Evolutionary conservation across 2,329 filamentous ascomycete genomes (phyloP), one percentile per base, ranked within the genome.

Genomic region (Calonectria pauciramosa): DNA sequence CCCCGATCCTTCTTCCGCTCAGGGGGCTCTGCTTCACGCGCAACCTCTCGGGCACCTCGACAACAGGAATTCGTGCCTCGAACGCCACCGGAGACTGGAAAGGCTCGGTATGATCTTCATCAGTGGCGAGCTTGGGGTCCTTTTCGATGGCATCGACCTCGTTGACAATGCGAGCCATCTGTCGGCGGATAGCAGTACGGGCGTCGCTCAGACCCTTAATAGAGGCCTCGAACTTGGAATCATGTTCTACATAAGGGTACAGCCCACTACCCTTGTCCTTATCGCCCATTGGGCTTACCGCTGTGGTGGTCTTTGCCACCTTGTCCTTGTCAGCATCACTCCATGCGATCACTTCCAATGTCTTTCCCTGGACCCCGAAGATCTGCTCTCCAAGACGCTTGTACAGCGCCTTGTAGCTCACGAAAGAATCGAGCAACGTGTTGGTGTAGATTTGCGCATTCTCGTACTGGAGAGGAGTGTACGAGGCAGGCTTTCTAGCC

Each of bases 401-500:
- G n/a, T 60, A 60, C 32, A 60, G 32, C 0, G 54, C 9, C 11
- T 60, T 60, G 32, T 60, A 60, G 54, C 54, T 60, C 20, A 60
- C 54, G 13, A 60, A 60, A 4, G 54, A 60, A 38, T 60, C 54
- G 1, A 60, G 54, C 54, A 60, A 6, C 1, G 54, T 60, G 54
- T 60, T 60, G 23, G 54, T 60, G 32, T 60, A 60, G 54, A 60
- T 60, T 60, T 60, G 54, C 2, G 54, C 54, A 60, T 60, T 60
- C 32, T 60, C 54, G 32, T 60, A 60, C 54, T 60, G 54, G 4
- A 60, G 32, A 3, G 54, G 54, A 38, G 54, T 60, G 14, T 60
- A 60, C 7, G 54, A 18, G n/a, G 54, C 54, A 4, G 54, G 54
- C 54, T 60, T 60, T 5, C 54, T 60, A n/a, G 54, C 54, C n/a